Evolutionary conservation across 768 basidiomycete genomes (phyloP).

Genomic region (Tremella fuciformis): DNA sequence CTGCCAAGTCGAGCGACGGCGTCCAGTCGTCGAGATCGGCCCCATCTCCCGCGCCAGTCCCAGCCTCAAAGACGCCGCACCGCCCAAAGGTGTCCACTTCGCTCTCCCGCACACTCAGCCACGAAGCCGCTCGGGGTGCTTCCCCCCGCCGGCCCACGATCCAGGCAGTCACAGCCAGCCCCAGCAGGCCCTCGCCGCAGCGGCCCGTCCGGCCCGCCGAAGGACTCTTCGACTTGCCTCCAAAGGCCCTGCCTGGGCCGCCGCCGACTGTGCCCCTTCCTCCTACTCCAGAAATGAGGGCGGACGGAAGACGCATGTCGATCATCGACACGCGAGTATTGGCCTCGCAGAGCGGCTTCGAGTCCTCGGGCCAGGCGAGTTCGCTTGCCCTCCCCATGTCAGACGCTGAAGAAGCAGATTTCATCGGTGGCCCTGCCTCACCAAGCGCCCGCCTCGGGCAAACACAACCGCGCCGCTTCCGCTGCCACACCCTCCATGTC

Average conservation of each 20-base stretch:
- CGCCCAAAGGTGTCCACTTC: background rate
- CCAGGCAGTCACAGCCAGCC: too few relatives aligned
- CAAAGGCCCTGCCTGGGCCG: background rate
- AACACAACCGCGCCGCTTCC: background rate
- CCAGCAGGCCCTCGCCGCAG: too few relatives aligned
- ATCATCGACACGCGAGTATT: background rate
- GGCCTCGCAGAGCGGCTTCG: background rate
- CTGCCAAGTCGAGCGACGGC: background rate
- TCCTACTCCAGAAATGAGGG: background rate
- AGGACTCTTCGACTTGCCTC: too few relatives aligned
- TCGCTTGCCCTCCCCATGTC: background rate
- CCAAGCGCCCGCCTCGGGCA: background rate
- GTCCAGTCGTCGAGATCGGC: background rate
- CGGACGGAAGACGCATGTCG: background rate
- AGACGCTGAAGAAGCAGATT: background rate
- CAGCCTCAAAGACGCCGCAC: background rate
- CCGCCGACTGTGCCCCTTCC: constrained; percentile 1
- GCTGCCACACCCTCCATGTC: background rate
- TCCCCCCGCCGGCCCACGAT: too few relatives aligned
- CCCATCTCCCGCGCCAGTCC: background rate
- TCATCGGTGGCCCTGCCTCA: background rate
- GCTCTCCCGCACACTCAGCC: background rate
- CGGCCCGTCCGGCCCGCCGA: too few relatives aligned
- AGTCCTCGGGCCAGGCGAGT: background rate
- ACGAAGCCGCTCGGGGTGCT: too few relatives aligned